Evolutionary conservation across 106 monocot genomes (phyloP), one percentile per base, ranked within the genome.

Genomic region (Vanilla planifolia): DNA sequence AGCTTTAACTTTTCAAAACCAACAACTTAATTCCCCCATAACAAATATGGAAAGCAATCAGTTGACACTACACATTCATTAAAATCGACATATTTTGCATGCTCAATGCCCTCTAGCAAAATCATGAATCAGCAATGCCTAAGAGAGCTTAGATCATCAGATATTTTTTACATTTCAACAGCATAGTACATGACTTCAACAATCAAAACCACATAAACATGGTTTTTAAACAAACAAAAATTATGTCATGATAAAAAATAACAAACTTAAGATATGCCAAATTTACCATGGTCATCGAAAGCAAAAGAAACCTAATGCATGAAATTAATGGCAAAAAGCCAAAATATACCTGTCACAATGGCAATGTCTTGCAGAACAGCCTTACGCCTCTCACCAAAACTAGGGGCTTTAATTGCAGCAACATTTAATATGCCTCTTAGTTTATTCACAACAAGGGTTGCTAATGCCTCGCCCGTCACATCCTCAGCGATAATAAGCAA

Each of bases 321-420:
- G 10, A 37, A 37, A 37, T 37, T 37, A 37, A 6, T 37, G 37
- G 5, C 5, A 37, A 6, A 37, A 85, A n/a, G 32, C n/a, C 20
- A 21, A 42, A 4, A 42, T 19, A 29, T 67, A 83, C 88, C 88
- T 64, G 88, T 88, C 62, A 88, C 34, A 67, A 88, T 88, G 16
- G 88, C 88, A 69, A 83, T 88, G 48, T 88, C 88, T 69, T 88
- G 88, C 16, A 88, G 82, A 43, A 88, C 63, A 44, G 88, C 88
- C 63, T 88, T 88, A 23, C 88, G 14, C 25, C 88, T 82, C 71
- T 88, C 88, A 50, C 88, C 88, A 73, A 88, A 88, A 37, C 82
- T 61, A 60, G 88, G 88, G 43, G 88, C 88, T 57, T 88, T 88
- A 33, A 88, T 88, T 24, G 88, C 88, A 63, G 82, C 88, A 41